Base-by-base conservation (phyloP, 192 early-diverging fungal genomes). In the Chytriomyces sp. region DNA sequence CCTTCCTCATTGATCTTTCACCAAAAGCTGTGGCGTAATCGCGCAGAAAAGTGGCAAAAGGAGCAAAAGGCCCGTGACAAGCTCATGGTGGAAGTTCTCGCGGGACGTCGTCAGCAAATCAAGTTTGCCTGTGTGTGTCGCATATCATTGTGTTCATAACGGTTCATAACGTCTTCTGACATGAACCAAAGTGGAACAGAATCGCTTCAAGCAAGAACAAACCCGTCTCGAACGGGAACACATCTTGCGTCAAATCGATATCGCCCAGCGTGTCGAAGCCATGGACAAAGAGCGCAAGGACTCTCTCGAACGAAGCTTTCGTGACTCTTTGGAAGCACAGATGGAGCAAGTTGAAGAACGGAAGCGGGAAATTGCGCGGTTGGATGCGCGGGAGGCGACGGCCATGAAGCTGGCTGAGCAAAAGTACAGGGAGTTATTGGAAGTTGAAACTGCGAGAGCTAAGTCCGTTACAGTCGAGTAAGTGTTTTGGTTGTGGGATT, bases 51-150 rank as follows among this genome's bases (percentile, higher is more conserved):
- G 34, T 86, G 82, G 81, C 58, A 72, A 26, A 72, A 67, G 40
- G 82, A 86, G 60, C 82, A 85, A 62, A 28, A 40, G 32, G 85
- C 85, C 0, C 73, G 85, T 30, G 82, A 86, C 65, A 64, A 64
- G 33, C 63, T 86, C 5, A 86, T 86, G 85, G 52, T 77, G 39
- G 82, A 84, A 52, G 85, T 86, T 22, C 58, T 86, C 0, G 62
- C 64, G 5, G 80, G 75, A 5, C 71, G 85, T 22, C 63, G 80
- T 52, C 73, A 81, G 65, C 85, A 86, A 59, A 71, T 86, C 8
- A 26, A 78, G 32, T 44, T 71, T 62, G 63, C 77, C 19, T 14
- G 82, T 82, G 40, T 59, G 81, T 77, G 12, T 7, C 64, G 6
- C 28, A n/a, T 22, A 4, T 17, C 19, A 2, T 22, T 31, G 26